Evolutionary conservation across 495 filamentous ascomycete genomes (phyloP).

Genomic region (Podospora pseudopauciseta): DNA sequence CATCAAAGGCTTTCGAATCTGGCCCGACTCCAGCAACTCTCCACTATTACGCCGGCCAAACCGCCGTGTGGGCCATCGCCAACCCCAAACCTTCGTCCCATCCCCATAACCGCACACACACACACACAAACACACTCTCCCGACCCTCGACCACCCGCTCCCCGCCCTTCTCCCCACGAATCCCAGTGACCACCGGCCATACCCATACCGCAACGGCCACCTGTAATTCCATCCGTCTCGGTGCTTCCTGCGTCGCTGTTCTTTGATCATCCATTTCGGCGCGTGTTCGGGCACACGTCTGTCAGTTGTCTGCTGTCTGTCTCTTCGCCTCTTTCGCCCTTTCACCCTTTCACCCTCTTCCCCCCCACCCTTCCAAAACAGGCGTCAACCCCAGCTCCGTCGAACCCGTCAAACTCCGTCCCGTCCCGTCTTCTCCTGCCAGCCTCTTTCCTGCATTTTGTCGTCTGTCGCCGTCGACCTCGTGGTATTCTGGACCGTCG

Average conservation of each 20-base stretch:
- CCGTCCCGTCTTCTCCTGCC: slow-evolving; percentile 15
- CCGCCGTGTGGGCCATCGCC: slow-evolving; percentile 38
- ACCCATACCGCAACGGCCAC: slow-evolving; percentile 1
- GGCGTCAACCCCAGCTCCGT: slow-evolving; percentile 8
- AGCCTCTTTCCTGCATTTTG: slow-evolving; percentile 13
- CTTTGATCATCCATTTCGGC: slow-evolving; percentile 2
- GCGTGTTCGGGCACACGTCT: background rate
- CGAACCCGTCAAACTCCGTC: slow-evolving; percentile 7
- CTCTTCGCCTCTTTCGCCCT: slow-evolving; percentile 6
- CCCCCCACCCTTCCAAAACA: slow-evolving; percentile 27
- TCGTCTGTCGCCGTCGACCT: slow-evolving; percentile 17
- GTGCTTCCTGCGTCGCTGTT: background rate
- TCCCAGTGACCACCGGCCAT: background rate
- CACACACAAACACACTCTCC: background rate
- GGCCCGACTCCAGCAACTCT: slow-evolving; percentile 34
- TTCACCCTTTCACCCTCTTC: background rate
- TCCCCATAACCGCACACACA: slow-evolving; percentile 9
- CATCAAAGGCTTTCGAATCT: slow-evolving; percentile 20
- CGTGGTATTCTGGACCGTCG: background rate
- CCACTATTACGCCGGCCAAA: slow-evolving; percentile 57
- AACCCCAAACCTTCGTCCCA: slow-evolving; percentile 16
- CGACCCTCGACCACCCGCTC: background rate
- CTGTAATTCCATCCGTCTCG: background rate
- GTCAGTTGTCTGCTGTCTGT: background rate
- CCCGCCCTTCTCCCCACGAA: background rate